Evolutionary conservation across 768 basidiomycete genomes (phyloP), one percentile per base, ranked within the genome.

Genomic region (Amanita fuliginea): DNA sequence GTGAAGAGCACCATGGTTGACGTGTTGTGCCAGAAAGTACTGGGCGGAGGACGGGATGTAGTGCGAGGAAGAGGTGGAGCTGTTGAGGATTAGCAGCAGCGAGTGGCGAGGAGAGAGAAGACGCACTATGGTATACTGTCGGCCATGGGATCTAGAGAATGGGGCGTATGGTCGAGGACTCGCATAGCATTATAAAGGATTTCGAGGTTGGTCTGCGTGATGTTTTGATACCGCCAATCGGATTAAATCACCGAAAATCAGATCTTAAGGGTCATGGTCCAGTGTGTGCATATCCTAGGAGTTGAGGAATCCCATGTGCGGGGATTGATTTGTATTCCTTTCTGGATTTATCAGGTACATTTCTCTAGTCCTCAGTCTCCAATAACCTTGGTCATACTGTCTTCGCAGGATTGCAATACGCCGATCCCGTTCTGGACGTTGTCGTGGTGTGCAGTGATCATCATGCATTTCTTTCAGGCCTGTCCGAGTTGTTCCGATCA

Each of bases 221-320:
- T 65, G 61, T 60, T 63, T 58, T 53, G 53, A 52, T 64, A 69
- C 65, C 65, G 62, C 65, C 60, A 70, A 71, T 68, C 68, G 68
- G 72, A 63, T 64, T 68, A 62, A 70, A 77, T 75, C 76, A 74
- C 72, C 72, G 69, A 74, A 75, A 70, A 76, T 75, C 74, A 80
- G 76, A 80, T 80, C 78, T n/a, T 80, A 78, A 80, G 78, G 78
- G 78, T 80, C 78, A 72, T 64, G 54, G 56, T 49, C 52, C 59
- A 70, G 46, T 35, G 72, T 76, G 76, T 69, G 67, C 64, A 68
- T 63, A 66, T 66, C 67, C 69, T 69, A 69, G 68, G 68, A 69
- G 64, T 65, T 66, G 49, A 62, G 57, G 58, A 51, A 57, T 60
- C 60, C 60, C 64, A 64, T 64, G 64, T 66, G 68, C 67, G 64